Evolutionary conservation across 371 early-diverging fungal genomes (phyloP).

Genomic region (Funneliformis caledonium): DNA sequence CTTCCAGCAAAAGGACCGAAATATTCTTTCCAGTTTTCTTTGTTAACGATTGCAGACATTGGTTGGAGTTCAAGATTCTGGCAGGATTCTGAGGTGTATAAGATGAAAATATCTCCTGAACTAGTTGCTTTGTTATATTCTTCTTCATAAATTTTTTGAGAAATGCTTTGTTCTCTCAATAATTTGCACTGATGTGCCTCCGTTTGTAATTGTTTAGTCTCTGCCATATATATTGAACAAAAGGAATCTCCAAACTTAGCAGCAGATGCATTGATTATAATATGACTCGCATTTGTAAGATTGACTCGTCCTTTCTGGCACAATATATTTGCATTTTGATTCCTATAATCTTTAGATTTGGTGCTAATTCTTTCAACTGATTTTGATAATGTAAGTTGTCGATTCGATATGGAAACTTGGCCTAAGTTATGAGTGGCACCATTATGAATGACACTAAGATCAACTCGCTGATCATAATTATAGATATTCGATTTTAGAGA

Average conservation of each 20-base stretch:
- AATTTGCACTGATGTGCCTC: conserved; percentile 45
- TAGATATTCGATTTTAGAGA: conserved; percentile 5
- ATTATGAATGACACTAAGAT: not conserved
- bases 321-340: not conserved
- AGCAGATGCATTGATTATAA: not conserved
- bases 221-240: not conserved
- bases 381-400: not conserved
- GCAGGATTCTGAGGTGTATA: conserved; percentile 14
- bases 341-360: conserved; percentile 1
- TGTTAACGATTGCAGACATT: conserved; percentile 43
- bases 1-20: conserved; percentile 44
- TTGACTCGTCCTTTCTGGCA: not conserved
- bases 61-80: conserved; percentile 27
- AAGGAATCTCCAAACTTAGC: not conserved
- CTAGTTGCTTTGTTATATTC: conserved; percentile 43
- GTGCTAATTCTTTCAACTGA: not conserved
- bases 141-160: conserved; percentile 29
- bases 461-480: not conserved
- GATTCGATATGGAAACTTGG: not conserved
- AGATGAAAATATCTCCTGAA: conserved; percentile 43
- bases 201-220: not conserved
- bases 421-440: conserved; percentile 14
- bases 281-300: not conserved
- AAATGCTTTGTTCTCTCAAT: conserved; percentile 34
- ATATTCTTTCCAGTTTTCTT: conserved; percentile 41